Evolutionary conservation across 129 eudicot genomes (phyloP), one percentile per base, ranked within the genome.

Genomic region (Silybum marianum): DNA sequence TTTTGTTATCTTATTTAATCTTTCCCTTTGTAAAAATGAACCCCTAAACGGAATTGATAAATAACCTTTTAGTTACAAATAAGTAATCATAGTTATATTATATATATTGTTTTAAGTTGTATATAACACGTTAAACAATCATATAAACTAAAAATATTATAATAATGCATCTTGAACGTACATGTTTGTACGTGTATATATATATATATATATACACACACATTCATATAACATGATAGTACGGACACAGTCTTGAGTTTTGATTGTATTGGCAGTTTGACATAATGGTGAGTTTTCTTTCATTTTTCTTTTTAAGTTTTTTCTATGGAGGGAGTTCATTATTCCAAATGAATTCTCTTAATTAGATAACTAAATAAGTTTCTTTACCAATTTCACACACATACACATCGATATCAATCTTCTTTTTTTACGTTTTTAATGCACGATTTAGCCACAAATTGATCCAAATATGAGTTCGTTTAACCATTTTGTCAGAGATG

Each of bases 201-300:
- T 16, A 16, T 51, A 16, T 51, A 51, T 48, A 14, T 48, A 48
- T 48, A 13, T 48, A 12, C 14, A 4, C 8, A 40, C 12, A 16
- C 4, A 48, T 14, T 2, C 3, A 13, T 48, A 32, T 32, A 6
- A 4, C 36, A n/a, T n/a, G 66, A 58, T 21, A 6, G 66, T 58
- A 58, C 66, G 66, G 66, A 58, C 66, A 58, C 23, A 18, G 23
- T 58, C 19, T 3, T 14, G 65, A 4, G 22, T 18, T n/a, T 58
- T 58, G 66, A 58, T 58, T 58, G 23, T 58, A 58, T 58, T 58
- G 66, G 66, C 23, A 51, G 63, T 51, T 51, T 16, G 63, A 22
- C 63, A 58, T 58, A 58, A 58, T 58, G 66, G 66, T 58, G 66
- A 58, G 66, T 58, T 58, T 58, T 58, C 23, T 58, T 58, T 58